Percentiles rank a stretch among this genome's conserved stretches.
Conservation (phyloP, 192 early-diverging fungal genomes). For the Coemansia sp. region DNA sequence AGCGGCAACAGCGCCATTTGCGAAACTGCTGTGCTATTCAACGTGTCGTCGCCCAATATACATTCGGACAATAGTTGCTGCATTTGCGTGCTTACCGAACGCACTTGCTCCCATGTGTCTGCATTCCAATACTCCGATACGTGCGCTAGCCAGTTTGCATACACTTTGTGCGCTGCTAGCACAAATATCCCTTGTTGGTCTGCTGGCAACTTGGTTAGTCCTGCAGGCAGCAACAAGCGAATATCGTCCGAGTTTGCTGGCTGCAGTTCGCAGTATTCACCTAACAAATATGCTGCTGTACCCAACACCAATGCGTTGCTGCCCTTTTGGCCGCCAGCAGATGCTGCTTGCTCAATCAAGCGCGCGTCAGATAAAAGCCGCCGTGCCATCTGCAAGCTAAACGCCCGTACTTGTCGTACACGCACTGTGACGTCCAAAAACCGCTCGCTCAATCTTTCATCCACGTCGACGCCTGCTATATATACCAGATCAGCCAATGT, state of each 20-base stretch:
- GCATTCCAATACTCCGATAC: constrained; percentile 42
- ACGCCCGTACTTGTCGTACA: constrained; percentile 78
- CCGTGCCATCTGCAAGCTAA: constrained; percentile 72
- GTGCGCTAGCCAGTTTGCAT: constrained; percentile 50
- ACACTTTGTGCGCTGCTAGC: constrained; percentile 45
- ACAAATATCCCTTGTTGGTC: constrained; percentile 38
- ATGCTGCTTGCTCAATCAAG: constrained; percentile 65
- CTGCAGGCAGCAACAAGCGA: constrained; percentile 68
- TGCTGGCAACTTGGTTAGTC: constrained; percentile 29
- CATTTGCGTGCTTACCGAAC: constrained; percentile 19
- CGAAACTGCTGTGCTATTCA: constrained; percentile 4
- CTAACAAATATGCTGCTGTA: constrained; percentile 88
- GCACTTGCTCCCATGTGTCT: constrained; percentile 42
- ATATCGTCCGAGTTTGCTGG: constrained; percentile 56
- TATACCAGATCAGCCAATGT: constrained; percentile 77
- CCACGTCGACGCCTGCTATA: constrained; percentile 73
- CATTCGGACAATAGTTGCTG: constrained; percentile 21
- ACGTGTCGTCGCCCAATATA: constrained; percentile 3
- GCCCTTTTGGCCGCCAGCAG: constrained; percentile 37
- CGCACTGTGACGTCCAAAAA: constrained; percentile 88
- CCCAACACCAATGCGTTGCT: constrained; percentile 66
- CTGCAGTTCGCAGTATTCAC: constrained; percentile 76
- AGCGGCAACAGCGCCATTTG: constrained; percentile 65
- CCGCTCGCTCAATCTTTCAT: constrained; percentile 64
- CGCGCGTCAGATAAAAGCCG: constrained; percentile 64